Conservation (phyloP, 345 rosid genomes). For the Eucalyptus marginata region DNA sequence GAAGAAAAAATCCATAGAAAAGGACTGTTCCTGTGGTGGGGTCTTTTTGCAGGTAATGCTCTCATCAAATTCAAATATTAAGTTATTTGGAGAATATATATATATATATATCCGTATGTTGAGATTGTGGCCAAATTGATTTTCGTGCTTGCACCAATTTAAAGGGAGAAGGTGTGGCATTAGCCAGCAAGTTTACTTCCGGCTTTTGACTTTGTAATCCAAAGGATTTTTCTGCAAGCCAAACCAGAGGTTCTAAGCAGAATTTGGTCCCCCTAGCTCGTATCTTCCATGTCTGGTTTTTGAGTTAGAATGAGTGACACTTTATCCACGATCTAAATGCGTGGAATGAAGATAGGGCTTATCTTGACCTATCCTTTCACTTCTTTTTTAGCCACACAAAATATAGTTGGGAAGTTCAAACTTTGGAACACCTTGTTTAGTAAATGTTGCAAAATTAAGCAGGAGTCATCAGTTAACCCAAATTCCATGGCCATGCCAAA, state of each 20-base stretch:
- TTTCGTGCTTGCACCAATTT: not conserved
- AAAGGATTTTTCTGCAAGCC: not conserved
- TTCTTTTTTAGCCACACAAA: not conserved
- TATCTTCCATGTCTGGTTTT: not conserved
- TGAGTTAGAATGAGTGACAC: not conserved
- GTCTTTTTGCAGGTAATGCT: not conserved
- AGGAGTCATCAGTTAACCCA: not conserved
- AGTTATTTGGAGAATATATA: not conserved
- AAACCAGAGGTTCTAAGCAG: not conserved
- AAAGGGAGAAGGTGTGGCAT: not conserved
- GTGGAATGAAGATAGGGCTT: not conserved
- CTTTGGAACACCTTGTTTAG: not conserved
- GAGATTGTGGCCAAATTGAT: not conserved
- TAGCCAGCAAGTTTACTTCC: not conserved
- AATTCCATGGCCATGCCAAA: not conserved
- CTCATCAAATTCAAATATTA: not conserved
- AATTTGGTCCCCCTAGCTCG: not conserved
- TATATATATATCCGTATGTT: not conserved
- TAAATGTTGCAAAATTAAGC: not conserved
- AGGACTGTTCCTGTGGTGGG: not conserved
- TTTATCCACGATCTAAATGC: not conserved
- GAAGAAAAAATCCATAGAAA: not conserved
- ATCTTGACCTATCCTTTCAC: not conserved
- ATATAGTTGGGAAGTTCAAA: not conserved
- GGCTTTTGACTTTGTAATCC: not conserved